These are phyloP conservation scores for Aschersonia sp. DNA, from an alignment of 2,329 filamentous ascomycete species.

Conservation along the genomic window DNA sequence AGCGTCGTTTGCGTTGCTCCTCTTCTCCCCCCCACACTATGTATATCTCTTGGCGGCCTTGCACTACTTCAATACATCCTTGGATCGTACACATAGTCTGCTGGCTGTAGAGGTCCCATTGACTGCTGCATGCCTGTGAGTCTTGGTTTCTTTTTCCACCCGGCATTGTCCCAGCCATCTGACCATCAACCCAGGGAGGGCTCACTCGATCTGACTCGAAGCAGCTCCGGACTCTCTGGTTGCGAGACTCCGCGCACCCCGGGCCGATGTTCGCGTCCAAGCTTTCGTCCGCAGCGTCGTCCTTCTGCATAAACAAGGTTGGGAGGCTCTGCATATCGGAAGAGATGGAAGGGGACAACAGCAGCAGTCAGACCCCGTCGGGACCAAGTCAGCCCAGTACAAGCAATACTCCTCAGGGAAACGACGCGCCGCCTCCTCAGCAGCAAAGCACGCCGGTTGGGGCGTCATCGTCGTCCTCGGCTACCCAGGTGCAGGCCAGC, in stretches of 20 bases:
- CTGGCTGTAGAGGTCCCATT: too few species aligned
- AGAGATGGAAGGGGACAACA: constrained; percentile 17
- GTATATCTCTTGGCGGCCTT: constrained; percentile 1
- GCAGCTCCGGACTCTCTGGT: too few species aligned
- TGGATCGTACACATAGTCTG: background rate
- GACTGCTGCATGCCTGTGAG: too few species aligned
- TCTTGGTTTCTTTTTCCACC: too few species aligned
- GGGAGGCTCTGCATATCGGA: background rate
- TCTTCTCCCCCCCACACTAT: constrained; percentile 1
- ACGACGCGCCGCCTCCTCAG: constrained; percentile 9
- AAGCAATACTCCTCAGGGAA: constrained; percentile 18
- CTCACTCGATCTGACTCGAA: too few species aligned
- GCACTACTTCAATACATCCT: background rate
- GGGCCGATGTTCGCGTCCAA: too few species aligned
- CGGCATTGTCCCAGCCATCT: too few species aligned
- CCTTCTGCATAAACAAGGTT: too few species aligned
- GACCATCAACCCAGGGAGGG: too few species aligned
- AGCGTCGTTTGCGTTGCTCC: background rate
- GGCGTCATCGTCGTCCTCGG: constrained; percentile 7
- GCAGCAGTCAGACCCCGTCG: constrained; percentile 13
- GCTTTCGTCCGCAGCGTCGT: too few species aligned
- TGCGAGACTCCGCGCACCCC: too few species aligned
- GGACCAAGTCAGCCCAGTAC: constrained; percentile 16
- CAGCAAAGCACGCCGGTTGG: constrained; percentile 3
- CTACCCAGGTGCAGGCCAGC: constrained; percentile 13